phyloP scores from a whole-genome alignment of 371 early-diverging fungal species.

The Modicella reniformis region DNA sequence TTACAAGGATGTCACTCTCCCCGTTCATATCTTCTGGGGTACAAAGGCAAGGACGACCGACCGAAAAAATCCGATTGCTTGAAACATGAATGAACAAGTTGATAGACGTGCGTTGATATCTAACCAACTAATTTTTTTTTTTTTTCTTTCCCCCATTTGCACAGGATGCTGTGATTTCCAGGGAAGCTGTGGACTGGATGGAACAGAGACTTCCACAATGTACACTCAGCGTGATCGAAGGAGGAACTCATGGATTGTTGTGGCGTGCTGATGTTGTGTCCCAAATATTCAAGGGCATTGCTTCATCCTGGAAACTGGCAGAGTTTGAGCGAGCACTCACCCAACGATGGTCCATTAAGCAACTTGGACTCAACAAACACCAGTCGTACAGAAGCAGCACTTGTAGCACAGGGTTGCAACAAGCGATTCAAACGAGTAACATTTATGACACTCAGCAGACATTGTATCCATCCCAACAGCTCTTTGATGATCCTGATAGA shows the following conservation, averaged over 20 bases:
- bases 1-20: slow-evolving; percentile 56
- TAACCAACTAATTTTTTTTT: not conserved
- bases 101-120: no score
- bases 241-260: slow-evolving; percentile 55
- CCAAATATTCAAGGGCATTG: slow-evolving; percentile 56
- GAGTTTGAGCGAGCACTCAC: slow-evolving; percentile 54
- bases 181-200: slow-evolving; percentile 58
- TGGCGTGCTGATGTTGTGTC: slow-evolving; percentile 57
- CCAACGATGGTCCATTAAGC: slow-evolving; percentile 54
- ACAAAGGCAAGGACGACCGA: slow-evolving; percentile 51
- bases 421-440: slow-evolving; percentile 54
- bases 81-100: no score
- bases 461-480: slow-evolving; percentile 37
- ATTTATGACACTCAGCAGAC: slow-evolving; percentile 46
- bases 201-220: slow-evolving; percentile 54
- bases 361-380: slow-evolving; percentile 51
- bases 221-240: slow-evolving; percentile 54
- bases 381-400: slow-evolving; percentile 51
- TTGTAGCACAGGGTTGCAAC: slow-evolving; percentile 40
- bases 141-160: not conserved
- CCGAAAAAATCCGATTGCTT: no score
- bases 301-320: slow-evolving; percentile 53
- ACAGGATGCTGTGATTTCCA: slow-evolving; percentile 54
- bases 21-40: slow-evolving; percentile 57
- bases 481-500: slow-evolving; percentile 52